Percentiles rank a stretch among this genome's conserved stretches.
Conservation (phyloP, 257 asterid species). For the Thymus mandschuricus region DNA sequence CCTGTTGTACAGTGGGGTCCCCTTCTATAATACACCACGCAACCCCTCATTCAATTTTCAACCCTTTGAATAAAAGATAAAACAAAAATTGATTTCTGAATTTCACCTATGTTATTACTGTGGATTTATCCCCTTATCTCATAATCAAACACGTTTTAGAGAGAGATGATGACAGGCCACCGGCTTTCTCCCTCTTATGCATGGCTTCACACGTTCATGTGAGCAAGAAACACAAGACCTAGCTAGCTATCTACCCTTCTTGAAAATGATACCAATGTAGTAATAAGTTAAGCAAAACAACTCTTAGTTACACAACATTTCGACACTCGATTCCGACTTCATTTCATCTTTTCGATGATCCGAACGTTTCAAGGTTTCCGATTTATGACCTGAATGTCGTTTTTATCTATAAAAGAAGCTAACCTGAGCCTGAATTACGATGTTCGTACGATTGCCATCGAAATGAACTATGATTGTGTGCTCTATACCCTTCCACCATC, state of each 20-base stretch:
- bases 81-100: neutral
- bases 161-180: too few species aligned
- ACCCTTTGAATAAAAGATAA: neutral
- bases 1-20: slow-evolving; percentile 45
- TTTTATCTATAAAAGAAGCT: too few species aligned
- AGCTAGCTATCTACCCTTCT: neutral
- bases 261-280: neutral
- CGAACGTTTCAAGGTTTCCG: too few species aligned
- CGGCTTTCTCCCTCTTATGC: neutral
- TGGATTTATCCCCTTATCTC: slow-evolving; percentile 36
- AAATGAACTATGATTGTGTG: too few species aligned
- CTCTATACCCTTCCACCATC: too few species aligned
- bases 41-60: slow-evolving; percentile 38
- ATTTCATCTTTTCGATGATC: too few species aligned
- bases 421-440: too few species aligned
- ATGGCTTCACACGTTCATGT: slow-evolving; percentile 2
- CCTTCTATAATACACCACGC: slow-evolving; percentile 48
- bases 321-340: too few species aligned
- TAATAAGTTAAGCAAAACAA: too few species aligned
- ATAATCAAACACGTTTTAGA: neutral
- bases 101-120: slow-evolving; percentile 52
- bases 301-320: too few species aligned
- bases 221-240: neutral
- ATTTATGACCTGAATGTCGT: too few species aligned
- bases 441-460: too few species aligned